Evolutionary conservation across 257 asterid species (phyloP).

Genomic region (Solanum chiquidenum): DNA sequence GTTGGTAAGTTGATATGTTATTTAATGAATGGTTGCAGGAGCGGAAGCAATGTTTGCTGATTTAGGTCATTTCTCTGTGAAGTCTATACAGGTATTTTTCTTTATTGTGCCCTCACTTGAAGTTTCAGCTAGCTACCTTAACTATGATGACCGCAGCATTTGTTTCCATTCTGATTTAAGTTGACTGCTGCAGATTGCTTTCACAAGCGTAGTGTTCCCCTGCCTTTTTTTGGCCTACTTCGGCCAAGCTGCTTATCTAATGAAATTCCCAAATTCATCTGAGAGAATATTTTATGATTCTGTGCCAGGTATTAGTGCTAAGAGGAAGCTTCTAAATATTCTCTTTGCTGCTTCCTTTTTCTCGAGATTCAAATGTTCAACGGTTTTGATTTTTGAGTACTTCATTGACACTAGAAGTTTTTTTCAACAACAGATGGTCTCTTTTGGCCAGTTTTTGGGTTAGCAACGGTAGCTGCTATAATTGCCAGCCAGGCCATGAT

Average conservation of each 20-base stretch:
- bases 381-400: neutral
- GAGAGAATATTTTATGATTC: slow-evolving; percentile 64
- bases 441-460: slow-evolving; percentile 89
- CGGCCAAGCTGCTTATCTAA: slow-evolving; percentile 97
- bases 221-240: slow-evolving; percentile 91
- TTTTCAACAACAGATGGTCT: slow-evolving; percentile 37
- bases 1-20: neutral
- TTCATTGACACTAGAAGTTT: slow-evolving; percentile 9
- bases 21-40: slow-evolving; percentile 38
- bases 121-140: neutral
- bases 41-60: slow-evolving; percentile 99
- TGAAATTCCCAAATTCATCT: slow-evolving; percentile 57
- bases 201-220: slow-evolving; percentile 74
- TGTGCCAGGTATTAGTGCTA: slow-evolving; percentile 58
- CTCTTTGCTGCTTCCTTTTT: neutral
- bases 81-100: slow-evolving; percentile 69
- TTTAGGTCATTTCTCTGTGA: slow-evolving; percentile 90
- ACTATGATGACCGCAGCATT: neutral
- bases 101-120: neutral
- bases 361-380: neutral
- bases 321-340: neutral
- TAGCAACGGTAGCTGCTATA: slow-evolving; percentile 83
- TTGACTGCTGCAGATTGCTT: slow-evolving; percentile 62
- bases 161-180: neutral
- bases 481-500: slow-evolving; percentile 99